Evolutionary conservation across 257 asterid species (phyloP).

Genomic region (Jaltomata sinuosa): DNA sequence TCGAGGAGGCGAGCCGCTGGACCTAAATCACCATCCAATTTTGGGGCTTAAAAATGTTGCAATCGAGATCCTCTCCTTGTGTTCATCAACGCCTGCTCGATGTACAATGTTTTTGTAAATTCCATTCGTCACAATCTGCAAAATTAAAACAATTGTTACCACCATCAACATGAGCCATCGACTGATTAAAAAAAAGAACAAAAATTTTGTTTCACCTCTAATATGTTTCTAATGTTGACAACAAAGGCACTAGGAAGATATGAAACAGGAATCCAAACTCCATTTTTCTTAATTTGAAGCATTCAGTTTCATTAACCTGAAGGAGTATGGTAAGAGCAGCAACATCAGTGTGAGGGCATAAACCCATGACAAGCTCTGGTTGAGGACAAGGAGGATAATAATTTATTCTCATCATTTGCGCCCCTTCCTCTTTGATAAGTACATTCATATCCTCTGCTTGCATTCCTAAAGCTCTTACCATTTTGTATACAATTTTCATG

Average conservation of each 20-base stretch:
- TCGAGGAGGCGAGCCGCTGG: background rate
- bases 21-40: background rate
- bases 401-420: constrained; percentile 44
- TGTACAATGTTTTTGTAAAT: constrained; percentile 33
- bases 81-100: constrained; percentile 24
- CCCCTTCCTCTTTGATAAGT: constrained; percentile 21
- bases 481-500: background rate
- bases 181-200: too few species aligned
- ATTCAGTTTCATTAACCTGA: background rate
- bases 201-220: too few species aligned
- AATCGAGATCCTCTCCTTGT: constrained; percentile 30
- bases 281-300: background rate
- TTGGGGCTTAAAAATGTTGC: constrained; percentile 25
- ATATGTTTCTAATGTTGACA: too few species aligned
- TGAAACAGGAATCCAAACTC: background rate
- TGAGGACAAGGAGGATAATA: background rate
- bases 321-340: background rate
- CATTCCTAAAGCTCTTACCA: background rate
- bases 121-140: constrained; percentile 23
- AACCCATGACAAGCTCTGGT: background rate
- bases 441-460: background rate
- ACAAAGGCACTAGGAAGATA: too few species aligned
- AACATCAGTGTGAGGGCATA: too few species aligned
- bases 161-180: too few species aligned
- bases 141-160: too few species aligned